Percentiles rank a stretch among this genome's conserved stretches.
phyloP scores from a whole-genome alignment of 208 protist genomes.

The Zelonia costaricensis region DNA sequence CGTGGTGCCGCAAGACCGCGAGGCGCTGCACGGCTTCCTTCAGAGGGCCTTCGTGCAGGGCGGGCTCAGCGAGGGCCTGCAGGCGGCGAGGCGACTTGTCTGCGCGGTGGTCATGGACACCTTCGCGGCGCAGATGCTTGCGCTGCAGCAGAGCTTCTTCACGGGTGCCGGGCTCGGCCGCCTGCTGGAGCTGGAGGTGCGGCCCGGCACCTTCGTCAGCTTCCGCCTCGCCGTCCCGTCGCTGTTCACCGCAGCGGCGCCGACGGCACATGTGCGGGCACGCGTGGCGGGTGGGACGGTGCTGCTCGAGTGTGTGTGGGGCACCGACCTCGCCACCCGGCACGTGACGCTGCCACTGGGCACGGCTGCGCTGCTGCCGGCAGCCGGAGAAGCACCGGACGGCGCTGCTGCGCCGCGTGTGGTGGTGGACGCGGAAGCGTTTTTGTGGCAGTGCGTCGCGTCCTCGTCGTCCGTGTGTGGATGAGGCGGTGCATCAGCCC shows the following conservation, averaged over 20 bases:
- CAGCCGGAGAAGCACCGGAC: too few relatives aligned
- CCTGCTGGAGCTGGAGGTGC: constrained; percentile 47
- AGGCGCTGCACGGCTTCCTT: constrained; percentile 48
- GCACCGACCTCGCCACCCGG: constrained; percentile 25
- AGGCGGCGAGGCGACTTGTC: constrained; percentile 54
- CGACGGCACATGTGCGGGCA: constrained; percentile 34
- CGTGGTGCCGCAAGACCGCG: constrained; percentile 37
- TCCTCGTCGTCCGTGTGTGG: neutral
- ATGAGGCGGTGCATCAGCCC: too few relatives aligned
- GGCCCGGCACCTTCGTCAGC: constrained; percentile 61
- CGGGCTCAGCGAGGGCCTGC: constrained; percentile 58
- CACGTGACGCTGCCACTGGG: constrained; percentile 20
- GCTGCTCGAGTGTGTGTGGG: constrained; percentile 44
- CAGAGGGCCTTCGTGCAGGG: constrained; percentile 40
- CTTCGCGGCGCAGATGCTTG: constrained; percentile 44
- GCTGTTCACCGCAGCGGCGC: constrained; percentile 1
- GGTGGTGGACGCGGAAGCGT: constrained; percentile 53
- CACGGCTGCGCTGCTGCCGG: constrained; percentile 1
- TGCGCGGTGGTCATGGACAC: constrained; percentile 68
- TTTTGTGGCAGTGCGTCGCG: constrained; percentile 35
- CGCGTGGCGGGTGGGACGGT: constrained; percentile 41
- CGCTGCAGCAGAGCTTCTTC: constrained; percentile 47
- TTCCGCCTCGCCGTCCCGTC: constrained; percentile 31
- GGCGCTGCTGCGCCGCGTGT: too few relatives aligned
- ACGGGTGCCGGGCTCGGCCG: constrained; percentile 38